Evolutionary conservation across 768 basidiomycete species (phyloP).

Genomic region (Scleroderma bovista): DNA sequence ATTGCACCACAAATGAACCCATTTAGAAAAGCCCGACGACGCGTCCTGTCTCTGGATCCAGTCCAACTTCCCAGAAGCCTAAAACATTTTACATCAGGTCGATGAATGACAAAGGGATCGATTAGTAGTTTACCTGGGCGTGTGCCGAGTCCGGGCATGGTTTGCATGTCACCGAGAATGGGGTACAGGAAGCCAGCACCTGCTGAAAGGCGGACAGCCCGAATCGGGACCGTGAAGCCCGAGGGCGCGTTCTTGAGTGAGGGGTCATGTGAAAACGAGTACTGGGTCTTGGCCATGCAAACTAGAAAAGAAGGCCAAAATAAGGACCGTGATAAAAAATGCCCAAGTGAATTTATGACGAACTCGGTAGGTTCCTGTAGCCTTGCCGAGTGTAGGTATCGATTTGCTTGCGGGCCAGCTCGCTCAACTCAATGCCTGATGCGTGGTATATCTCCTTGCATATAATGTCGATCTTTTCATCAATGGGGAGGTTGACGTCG

Average conservation of each 20-base stretch:
- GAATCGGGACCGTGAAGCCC: slow-evolving; percentile 91
- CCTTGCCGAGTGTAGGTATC: slow-evolving; percentile 92
- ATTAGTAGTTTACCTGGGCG: slow-evolving; percentile 60
- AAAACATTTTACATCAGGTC: slow-evolving; percentile 10
- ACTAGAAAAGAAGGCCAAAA: slow-evolving; percentile 40
- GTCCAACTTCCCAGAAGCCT: slow-evolving; percentile 89
- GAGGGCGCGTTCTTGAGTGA: slow-evolving; percentile 85
- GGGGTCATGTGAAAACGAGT: slow-evolving; percentile 95
- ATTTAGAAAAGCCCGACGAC: slow-evolving; percentile 80
- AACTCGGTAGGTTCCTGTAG: slow-evolving; percentile 72
- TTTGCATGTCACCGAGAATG: slow-evolving; percentile 94
- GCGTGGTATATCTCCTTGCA: slow-evolving; percentile 92
- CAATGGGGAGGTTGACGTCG: slow-evolving; percentile 75
- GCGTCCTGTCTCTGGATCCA: slow-evolving; percentile 72
- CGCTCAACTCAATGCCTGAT: slow-evolving; percentile 82
- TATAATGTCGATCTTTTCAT: slow-evolving; percentile 84
- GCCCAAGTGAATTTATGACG: slow-evolving; percentile 22
- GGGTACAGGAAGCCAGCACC: slow-evolving; percentile 97
- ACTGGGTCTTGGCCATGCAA: slow-evolving; percentile 97
- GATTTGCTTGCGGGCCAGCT: slow-evolving; percentile 77
- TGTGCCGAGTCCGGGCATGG: slow-evolving; percentile 94
- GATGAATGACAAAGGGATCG: not conserved
- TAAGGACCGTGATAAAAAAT: slow-evolving; percentile 4
- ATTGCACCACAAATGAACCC: not conserved
- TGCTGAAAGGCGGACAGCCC: slow-evolving; percentile 80